Percentiles rank a stretch among this genome's conserved stretches.
Evolutionary conservation across 2,329 filamentous ascomycete genomes (phyloP).

Genomic region (Talaromyces funiculosus): DNA sequence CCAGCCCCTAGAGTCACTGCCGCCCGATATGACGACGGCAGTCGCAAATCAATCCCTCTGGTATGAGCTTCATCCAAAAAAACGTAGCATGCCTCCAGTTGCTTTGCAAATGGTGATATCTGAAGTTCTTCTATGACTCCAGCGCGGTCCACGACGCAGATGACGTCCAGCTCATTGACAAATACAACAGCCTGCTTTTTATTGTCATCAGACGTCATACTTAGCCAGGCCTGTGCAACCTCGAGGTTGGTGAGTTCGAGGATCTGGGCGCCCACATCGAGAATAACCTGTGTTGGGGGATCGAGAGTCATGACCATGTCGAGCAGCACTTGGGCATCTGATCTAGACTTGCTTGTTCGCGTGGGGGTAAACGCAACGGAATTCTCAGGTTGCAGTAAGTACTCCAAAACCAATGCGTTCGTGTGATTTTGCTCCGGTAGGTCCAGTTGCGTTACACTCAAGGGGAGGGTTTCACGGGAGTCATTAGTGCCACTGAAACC

Average conservation of each 20-base stretch:
- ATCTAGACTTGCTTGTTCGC: not conserved
- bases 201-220: not conserved
- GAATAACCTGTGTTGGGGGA: conserved; percentile 51
- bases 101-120: not conserved
- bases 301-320: conserved; percentile 36
- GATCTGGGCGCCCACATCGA: conserved; percentile 67
- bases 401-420: conserved; percentile 59
- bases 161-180: not conserved
- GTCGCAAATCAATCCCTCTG: not conserved
- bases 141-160: not conserved
- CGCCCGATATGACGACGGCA: not conserved
- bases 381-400: conserved; percentile 54
- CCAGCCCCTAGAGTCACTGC: not conserved
- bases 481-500: conserved; percentile 70
- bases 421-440: conserved; percentile 54
- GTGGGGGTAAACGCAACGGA: conserved; percentile 4
- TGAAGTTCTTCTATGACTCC: not conserved
- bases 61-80: not conserved
- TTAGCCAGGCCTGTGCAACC: conserved; percentile 37
- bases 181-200: not conserved
- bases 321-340: conserved; percentile 40
- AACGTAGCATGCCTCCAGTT: not conserved
- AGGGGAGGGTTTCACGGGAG: conserved; percentile 51
- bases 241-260: conserved; percentile 56
- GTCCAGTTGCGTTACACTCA: conserved; percentile 53